phyloP scores from a whole-genome alignment of 164 flowering plant species.

The Piper longum region DNA sequence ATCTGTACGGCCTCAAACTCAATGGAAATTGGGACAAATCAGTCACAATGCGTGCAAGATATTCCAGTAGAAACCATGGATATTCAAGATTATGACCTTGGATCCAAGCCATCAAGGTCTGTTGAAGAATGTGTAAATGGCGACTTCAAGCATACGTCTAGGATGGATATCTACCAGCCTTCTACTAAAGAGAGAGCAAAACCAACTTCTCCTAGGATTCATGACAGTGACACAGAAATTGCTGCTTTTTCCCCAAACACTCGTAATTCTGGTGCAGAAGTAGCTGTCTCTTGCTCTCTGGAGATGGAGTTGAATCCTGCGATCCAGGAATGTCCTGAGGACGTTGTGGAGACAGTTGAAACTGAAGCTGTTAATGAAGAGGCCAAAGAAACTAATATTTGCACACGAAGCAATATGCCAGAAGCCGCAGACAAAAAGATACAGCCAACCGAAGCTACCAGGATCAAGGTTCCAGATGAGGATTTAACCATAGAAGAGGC shows the following conservation, averaged over 20 bases:
- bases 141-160: neutral
- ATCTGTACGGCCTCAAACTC: slow-evolving; percentile 10
- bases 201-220: neutral
- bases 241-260: neutral
- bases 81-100: neutral
- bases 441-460: neutral
- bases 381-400: neutral
- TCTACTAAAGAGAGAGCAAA: neutral
- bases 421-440: neutral
- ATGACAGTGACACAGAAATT: neutral
- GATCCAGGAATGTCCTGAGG: neutral
- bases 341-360: neutral
- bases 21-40: slow-evolving; percentile 1
- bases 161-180: neutral
- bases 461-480: neutral
- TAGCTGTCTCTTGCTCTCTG: neutral
- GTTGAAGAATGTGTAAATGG: neutral
- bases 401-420: neutral
- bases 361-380: neutral
- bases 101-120: neutral
- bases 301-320: neutral
- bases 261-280: neutral
- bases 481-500: neutral
- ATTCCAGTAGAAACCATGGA: neutral
- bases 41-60: neutral